Evolutionary conservation across 345 rosid genomes (phyloP).

Genomic region (Hypericum androsaemum): DNA sequence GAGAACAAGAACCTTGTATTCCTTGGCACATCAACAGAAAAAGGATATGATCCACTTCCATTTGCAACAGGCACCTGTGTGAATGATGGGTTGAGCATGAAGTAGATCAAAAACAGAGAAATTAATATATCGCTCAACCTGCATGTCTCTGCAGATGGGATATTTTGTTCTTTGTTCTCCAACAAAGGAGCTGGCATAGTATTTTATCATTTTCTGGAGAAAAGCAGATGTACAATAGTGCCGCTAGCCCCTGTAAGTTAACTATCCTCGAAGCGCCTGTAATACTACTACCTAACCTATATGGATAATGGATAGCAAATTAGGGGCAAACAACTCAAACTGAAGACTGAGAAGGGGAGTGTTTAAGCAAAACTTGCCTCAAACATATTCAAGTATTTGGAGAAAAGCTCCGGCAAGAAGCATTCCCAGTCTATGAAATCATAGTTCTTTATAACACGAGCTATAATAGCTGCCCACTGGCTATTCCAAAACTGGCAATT

Average conservation of each 20-base stretch:
- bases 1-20: slow-evolving; percentile 90
- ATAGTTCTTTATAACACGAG: slow-evolving; percentile 79
- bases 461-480: slow-evolving; percentile 87
- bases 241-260: too few relatives aligned
- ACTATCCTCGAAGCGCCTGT: too few relatives aligned
- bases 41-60: slow-evolving; percentile 91
- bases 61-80: slow-evolving; percentile 95
- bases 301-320: too few relatives aligned
- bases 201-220: too few relatives aligned
- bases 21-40: slow-evolving; percentile 86
- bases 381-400: slow-evolving; percentile 82
- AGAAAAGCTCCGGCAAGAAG: slow-evolving; percentile 66
- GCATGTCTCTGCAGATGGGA: too few relatives aligned
- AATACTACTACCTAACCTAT: too few relatives aligned
- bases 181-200: too few relatives aligned
- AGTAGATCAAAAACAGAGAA: slow-evolving; percentile 3
- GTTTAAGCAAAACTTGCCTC: slow-evolving; percentile 50
- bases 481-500: slow-evolving; percentile 97
- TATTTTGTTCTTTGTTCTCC: too few relatives aligned
- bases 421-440: slow-evolving; percentile 66
- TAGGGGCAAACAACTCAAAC: too few relatives aligned
- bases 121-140: slow-evolving; percentile 1
- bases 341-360: too few relatives aligned
- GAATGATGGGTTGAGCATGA: slow-evolving; percentile 10
- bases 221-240: too few relatives aligned